These are phyloP conservation scores for Magnaporthiopsis rhizophila DNA, from an alignment of 2,329 filamentous ascomycete genomes.

Conservation along the genomic window DNA sequence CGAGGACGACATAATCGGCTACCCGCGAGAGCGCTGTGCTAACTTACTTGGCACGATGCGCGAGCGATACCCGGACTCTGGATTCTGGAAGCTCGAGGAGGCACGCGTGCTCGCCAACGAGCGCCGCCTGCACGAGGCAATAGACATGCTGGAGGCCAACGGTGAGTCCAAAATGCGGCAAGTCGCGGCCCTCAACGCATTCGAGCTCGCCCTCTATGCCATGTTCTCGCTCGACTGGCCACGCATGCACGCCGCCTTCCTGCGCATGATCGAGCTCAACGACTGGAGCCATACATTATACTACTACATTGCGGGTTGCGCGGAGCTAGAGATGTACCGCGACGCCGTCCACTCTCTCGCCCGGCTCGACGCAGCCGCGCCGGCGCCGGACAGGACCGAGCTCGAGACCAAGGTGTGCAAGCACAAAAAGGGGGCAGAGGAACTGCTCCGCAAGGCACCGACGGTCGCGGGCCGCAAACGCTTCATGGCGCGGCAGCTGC, in stretches of 20 bases:
- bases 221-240: conserved; percentile 76
- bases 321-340: conserved; percentile 77
- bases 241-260: conserved; percentile 65
- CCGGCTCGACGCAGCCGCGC: conserved; percentile 16
- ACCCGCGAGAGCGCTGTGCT: conserved; percentile 61
- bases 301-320: conserved; percentile 75
- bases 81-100: conserved; percentile 84
- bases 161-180: conserved; percentile 72
- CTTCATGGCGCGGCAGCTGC: conserved; percentile 82
- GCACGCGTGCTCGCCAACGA: conserved; percentile 66
- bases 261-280: conserved; percentile 70
- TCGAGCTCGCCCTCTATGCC: conserved; percentile 70
- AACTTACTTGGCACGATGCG: conserved; percentile 67
- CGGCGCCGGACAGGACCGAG: background rate
- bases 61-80: conserved; percentile 67
- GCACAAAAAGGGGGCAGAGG: conserved; percentile 57
- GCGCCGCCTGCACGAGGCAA: conserved; percentile 56
- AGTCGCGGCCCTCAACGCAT: conserved; percentile 74
- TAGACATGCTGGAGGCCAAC: conserved; percentile 54
- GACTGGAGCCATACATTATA: conserved; percentile 89
- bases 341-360: conserved; percentile 35
- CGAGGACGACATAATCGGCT: conserved; percentile 56
- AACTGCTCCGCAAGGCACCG: conserved; percentile 64
- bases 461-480: conserved; percentile 74
- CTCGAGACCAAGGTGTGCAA: conserved; percentile 18